Conservation (phyloP, 768 basidiomycete species). For the Gyrodon lividus region DNA sequence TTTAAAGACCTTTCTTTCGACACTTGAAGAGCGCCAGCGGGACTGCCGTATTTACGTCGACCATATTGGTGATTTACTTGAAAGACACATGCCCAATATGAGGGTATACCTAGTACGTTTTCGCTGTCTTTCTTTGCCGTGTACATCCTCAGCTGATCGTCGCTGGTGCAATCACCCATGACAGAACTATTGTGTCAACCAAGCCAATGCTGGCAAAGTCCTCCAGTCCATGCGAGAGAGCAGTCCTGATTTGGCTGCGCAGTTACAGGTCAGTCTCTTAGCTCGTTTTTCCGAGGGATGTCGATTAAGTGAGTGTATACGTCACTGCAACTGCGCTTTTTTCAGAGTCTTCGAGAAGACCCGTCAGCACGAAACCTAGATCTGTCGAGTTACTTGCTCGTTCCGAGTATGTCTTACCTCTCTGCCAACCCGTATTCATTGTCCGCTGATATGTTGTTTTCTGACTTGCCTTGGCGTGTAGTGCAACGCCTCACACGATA, state of each 20-base stretch:
- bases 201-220: slow-evolving; percentile 71
- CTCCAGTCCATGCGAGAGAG: slow-evolving; percentile 70
- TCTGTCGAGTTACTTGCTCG: slow-evolving; percentile 85
- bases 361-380: slow-evolving; percentile 80
- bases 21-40: slow-evolving; percentile 88
- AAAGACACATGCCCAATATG: slow-evolving; percentile 74
- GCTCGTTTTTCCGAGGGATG: neutral
- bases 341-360: slow-evolving; percentile 72
- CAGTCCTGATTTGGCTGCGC: slow-evolving; percentile 60
- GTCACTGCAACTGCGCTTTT: neutral
- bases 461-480: slow-evolving; percentile 26
- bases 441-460: neutral
- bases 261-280: slow-evolving; percentile 56
- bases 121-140: neutral
- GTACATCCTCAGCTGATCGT: neutral
- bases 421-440: neutral
- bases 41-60: slow-evolving; percentile 91
- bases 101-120: slow-evolving; percentile 69
- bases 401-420: slow-evolving; percentile 64
- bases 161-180: neutral
- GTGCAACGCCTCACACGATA: slow-evolving; percentile 97
- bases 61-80: slow-evolving; percentile 80
- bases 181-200: slow-evolving; percentile 90
- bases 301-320: neutral
- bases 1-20: slow-evolving; percentile 74